Conservation (phyloP, 169 alveolate species). For the Cryptosporidium sp. region DNA sequence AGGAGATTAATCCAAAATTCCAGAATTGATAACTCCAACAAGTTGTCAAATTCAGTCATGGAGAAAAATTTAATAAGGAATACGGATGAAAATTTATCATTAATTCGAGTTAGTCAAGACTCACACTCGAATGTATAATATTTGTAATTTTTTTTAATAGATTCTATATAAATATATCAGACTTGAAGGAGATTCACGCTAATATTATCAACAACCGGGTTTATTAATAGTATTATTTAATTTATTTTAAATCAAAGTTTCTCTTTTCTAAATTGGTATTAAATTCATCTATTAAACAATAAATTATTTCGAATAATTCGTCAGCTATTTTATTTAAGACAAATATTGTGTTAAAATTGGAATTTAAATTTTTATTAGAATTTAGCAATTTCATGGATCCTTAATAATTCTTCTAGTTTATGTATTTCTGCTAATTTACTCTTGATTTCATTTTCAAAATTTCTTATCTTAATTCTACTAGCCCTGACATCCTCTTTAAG, state of each 20-base stretch:
- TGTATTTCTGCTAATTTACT: conserved; percentile 45
- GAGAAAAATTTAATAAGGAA: not conserved
- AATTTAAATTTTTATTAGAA: not conserved
- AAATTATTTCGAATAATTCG: too few relatives aligned
- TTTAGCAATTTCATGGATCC: not conserved
- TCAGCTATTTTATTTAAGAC: not conserved
- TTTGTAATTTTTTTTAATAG: not conserved
- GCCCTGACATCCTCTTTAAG: conserved; percentile 36
- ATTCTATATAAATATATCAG: too few relatives aligned
- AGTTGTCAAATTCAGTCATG: not conserved
- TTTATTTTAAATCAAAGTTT: too few relatives aligned
- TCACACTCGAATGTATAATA: not conserved
- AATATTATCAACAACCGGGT: too few relatives aligned
- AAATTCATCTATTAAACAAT: too few relatives aligned
- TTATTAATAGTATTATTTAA: too few relatives aligned
- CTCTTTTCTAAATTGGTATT: too few relatives aligned
- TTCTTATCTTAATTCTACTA: conserved; percentile 27
- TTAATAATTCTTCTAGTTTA: conserved; percentile 9
- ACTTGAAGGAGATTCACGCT: not conserved
- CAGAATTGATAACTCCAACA: not conserved
- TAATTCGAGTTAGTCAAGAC: conserved; percentile 29
- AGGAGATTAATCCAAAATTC: conserved; percentile 36
- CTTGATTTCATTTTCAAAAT: conserved; percentile 32
- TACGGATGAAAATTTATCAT: conserved; percentile 11
- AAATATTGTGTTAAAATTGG: not conserved